These are phyloP conservation scores for Chaetomiaceae sp. DNA, from an alignment of 2,329 filamentous ascomycete genomes.

Conservation along the genomic window DNA sequence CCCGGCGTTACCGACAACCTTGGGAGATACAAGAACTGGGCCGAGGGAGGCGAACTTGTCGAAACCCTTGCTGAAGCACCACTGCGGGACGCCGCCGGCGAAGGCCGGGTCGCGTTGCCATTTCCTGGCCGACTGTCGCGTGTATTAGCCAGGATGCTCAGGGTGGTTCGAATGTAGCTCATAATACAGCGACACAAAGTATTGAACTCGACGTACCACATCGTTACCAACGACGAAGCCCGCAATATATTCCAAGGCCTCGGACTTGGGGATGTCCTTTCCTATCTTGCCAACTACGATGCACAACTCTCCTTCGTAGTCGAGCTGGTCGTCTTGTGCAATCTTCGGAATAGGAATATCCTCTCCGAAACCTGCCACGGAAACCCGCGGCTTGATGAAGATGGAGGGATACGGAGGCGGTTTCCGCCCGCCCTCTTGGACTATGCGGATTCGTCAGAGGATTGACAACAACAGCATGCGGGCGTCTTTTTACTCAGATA, in stretches of 20 bases:
- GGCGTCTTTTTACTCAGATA: too few species aligned
- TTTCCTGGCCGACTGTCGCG: slow-evolving; percentile 49
- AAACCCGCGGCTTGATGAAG: slow-evolving; percentile 47
- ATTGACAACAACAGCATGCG: too few species aligned
- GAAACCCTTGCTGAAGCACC: slow-evolving; percentile 52
- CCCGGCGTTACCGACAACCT: slow-evolving; percentile 32
- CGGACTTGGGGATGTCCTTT: slow-evolving; percentile 43
- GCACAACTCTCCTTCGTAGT: slow-evolving; percentile 48
- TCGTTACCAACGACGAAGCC: slow-evolving; percentile 47
- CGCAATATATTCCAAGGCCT: slow-evolving; percentile 44
- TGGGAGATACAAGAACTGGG: slow-evolving; percentile 27
- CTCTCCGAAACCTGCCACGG: slow-evolving; percentile 33
- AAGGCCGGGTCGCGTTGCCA: slow-evolving; percentile 46
- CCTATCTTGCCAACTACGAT: slow-evolving; percentile 51
- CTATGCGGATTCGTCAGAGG: too few species aligned
- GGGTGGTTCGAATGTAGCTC: too few species aligned
- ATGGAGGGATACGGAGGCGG: slow-evolving; percentile 43
- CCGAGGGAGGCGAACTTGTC: slow-evolving; percentile 54
- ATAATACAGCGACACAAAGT: too few species aligned
- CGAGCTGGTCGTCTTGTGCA: slow-evolving; percentile 27
- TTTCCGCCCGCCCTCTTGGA: slow-evolving; percentile 2
- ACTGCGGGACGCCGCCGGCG: slow-evolving; percentile 39
- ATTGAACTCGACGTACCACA: too few species aligned
- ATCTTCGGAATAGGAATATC: slow-evolving; percentile 43
- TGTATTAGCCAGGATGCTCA: too few species aligned